Conservation (phyloP, 108 stramenopile genomes). For the Pseudonitzschia pungens region DNA sequence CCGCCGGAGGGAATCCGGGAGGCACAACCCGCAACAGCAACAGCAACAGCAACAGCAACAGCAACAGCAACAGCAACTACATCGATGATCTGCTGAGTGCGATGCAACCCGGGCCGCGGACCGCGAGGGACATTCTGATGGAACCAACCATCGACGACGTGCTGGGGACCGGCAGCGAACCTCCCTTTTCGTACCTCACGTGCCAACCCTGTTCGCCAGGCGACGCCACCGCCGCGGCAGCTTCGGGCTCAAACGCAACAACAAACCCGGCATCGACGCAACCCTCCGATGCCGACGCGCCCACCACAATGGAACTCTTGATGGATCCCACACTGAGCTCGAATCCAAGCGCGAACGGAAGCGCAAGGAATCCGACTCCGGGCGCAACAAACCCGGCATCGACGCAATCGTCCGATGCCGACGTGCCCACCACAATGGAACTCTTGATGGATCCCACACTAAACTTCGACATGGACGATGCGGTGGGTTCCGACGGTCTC, state of each 20-base stretch:
- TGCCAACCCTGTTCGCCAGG: background rate
- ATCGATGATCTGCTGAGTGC: background rate
- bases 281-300: background rate
- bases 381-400: background rate
- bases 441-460: conserved; percentile 1
- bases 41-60: background rate
- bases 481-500: conserved; percentile 20
- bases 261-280: background rate
- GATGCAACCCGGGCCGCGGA: background rate
- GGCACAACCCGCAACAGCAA: too few relatives aligned
- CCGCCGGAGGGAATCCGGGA: background rate
- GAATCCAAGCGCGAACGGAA: too few relatives aligned
- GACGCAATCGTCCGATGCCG: background rate
- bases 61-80: background rate
- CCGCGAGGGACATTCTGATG: background rate
- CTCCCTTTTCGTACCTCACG: background rate
- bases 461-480: background rate
- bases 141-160: background rate
- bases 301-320: background rate
- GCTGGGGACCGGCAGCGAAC: background rate
- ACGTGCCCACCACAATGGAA: background rate
- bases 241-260: background rate
- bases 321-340: background rate
- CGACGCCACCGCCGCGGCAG: background rate
- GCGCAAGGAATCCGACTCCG: background rate